phyloP scores from a whole-genome alignment of 2,329 filamentous ascomycete species.

The Colletotrichum abscissum region DNA sequence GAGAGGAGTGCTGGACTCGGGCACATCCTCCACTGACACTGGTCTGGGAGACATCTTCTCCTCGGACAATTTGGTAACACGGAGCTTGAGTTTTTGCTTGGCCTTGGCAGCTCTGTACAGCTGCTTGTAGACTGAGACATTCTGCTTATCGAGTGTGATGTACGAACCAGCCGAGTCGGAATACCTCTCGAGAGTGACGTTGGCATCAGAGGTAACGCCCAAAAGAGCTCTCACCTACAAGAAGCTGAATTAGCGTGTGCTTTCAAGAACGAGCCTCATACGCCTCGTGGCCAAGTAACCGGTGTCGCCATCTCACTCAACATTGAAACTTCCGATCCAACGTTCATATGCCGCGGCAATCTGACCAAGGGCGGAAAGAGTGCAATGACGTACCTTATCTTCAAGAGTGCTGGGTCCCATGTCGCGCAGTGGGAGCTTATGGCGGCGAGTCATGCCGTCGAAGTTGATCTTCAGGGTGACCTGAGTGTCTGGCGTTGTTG shows the following conservation, averaged over 20 bases:
- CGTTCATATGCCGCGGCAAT: neutral
- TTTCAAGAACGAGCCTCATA: neutral
- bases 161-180: constrained; percentile 91
- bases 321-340: neutral
- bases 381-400: constrained; percentile 76
- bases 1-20: constrained; percentile 43
- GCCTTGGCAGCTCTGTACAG: constrained; percentile 96
- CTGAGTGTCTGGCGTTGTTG: constrained; percentile 33
- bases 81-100: constrained; percentile 95
- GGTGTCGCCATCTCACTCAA: neutral
- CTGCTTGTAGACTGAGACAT: constrained; percentile 92
- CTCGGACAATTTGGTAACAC: constrained; percentile 62
- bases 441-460: constrained; percentile 80
- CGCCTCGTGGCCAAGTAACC: neutral
- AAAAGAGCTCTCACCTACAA: constrained; percentile 76
- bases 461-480: constrained; percentile 87
- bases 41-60: constrained; percentile 50
- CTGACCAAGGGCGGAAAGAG: neutral
- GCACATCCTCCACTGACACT: constrained; percentile 63
- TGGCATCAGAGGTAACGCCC: constrained; percentile 69
- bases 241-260: constrained; percentile 17
- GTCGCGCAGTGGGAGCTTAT: constrained; percentile 91
- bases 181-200: constrained; percentile 86
- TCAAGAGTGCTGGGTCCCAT: constrained; percentile 80
- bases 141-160: constrained; percentile 81